Base-by-base conservation (phyloP, 345 rosid genomes). In the Lagerstroemia speciosa region DNA sequence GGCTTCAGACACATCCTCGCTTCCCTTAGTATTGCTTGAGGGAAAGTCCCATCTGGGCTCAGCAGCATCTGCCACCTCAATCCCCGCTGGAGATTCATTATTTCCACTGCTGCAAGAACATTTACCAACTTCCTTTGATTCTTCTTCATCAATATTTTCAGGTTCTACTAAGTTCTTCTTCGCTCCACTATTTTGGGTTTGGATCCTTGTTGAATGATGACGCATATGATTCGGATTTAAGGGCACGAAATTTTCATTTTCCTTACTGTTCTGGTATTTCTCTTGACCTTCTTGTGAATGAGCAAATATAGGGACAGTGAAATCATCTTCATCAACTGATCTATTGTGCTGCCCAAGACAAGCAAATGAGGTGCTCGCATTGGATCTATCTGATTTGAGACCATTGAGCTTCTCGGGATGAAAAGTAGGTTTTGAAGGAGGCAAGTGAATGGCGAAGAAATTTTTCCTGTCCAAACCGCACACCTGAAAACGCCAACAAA, bases 301-400 rank as follows among this genome's bases (percentile, higher is more conserved):
- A 64, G 78, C 64, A 76, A 68, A 89, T 32, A 89, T 86, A 5
- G 97, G 92, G 78, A 93, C 98, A 22, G 71, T 77, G 45, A 85
- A 93, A 76, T 89, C 96, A 66, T 86, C 97, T 73, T 86, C 97
- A 74, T 87, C 89, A 55, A 83, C 81, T 2, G 65, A 66, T 68
- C 74, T 79, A 75, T 81, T 85, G 67, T 73, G 79, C 80, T 78
- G 82, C 50, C 75, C 84, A 71, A 67, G 72, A 17, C 40, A 78
- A 46, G 72, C 61, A 68, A 71, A 33, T 34, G 83, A 68, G 72
- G 68, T 50, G 62, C 71, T 82, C 74, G 61, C 66, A 78, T 73
- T 79, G 46, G 76, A 76, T 72, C 71, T 80, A 61, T 64, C 78
- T 63, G 72, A 40, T 67, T 71, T 79, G 46, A 40, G 65, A 52